These are phyloP conservation scores for Lodderomyces metapsilosis DNA, from an alignment of 1,139 yeast species.

Conservation along the genomic window DNA sequence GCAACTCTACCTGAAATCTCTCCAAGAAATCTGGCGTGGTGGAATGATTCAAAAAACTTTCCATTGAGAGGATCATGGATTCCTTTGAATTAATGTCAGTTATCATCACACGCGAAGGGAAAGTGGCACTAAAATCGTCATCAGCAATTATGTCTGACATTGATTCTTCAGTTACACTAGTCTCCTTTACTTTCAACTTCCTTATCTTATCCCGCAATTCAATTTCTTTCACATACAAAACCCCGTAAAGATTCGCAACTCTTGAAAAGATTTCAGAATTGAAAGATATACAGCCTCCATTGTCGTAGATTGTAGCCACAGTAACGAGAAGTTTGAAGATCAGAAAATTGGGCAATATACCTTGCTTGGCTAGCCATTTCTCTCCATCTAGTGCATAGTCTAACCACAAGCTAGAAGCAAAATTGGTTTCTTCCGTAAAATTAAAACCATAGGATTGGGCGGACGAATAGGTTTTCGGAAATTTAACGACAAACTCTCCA, in stretches of 20 bases:
- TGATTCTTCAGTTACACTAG: constrained; percentile 28
- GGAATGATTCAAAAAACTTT: constrained; percentile 35
- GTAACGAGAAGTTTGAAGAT: constrained; percentile 46
- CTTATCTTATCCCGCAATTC: constrained; percentile 37
- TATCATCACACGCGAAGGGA: constrained; percentile 53
- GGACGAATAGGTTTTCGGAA: constrained; percentile 54
- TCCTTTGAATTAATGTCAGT: constrained; percentile 26
- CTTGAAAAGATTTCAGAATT: constrained; percentile 27
- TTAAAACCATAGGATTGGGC: constrained; percentile 54
- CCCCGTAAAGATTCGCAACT: constrained; percentile 31
- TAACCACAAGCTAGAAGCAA: constrained; percentile 63
- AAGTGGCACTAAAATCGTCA: constrained; percentile 45
- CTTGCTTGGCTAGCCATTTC: constrained; percentile 52
- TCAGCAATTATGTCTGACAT: constrained; percentile 47
- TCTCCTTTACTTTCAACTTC: constrained; percentile 29
- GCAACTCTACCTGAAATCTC: constrained; percentile 36
- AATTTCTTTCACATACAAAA: constrained; percentile 39
- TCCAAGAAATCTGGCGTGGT: constrained; percentile 10
- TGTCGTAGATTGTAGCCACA: constrained; percentile 43
- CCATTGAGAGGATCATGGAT: constrained; percentile 43
- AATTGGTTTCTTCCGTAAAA: constrained; percentile 53
- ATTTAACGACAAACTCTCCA: constrained; percentile 59
- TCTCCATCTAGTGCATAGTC: constrained; percentile 47
- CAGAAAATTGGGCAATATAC: constrained; percentile 51
- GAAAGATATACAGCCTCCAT: constrained; percentile 27